Percentiles rank a stretch among this genome's conserved stretches.
Conservation (phyloP, 768 basidiomycete genomes). For the Lyophyllum semitale region DNA sequence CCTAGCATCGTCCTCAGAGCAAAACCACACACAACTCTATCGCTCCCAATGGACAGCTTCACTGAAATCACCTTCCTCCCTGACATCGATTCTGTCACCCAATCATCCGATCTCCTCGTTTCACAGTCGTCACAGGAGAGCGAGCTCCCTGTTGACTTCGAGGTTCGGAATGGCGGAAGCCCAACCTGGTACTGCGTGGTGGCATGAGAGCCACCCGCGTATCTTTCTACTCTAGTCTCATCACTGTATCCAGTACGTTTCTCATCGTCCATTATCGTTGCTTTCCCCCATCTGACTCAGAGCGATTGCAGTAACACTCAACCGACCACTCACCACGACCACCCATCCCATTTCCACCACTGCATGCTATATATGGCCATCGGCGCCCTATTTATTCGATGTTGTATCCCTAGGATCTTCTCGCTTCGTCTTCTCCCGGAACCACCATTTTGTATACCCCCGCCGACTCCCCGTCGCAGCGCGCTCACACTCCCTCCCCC, state of each 20-base stretch:
- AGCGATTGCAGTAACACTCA: not conserved
- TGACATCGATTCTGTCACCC: slow-evolving; percentile 3
- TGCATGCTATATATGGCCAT: not conserved
- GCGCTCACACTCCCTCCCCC: not conserved
- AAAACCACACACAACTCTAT: not conserved
- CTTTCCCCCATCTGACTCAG: not conserved
- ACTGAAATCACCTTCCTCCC: not conserved
- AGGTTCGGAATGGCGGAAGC: not conserved
- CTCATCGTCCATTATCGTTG: not conserved
- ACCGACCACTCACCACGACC: not conserved
- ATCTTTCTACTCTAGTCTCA: not conserved
- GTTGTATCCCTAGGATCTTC: not conserved
- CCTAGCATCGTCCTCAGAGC: not conserved
- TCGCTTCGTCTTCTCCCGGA: not conserved
- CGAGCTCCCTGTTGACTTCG: slow-evolving; percentile 6
- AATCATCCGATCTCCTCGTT: not conserved
- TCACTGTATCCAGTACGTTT: slow-evolving; percentile 9
- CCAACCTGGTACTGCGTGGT: slow-evolving; percentile 6
- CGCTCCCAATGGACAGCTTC: slow-evolving; percentile 1
- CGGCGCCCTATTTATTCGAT: not conserved
- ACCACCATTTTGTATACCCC: not conserved
- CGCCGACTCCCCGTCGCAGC: not conserved
- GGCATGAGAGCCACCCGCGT: slow-evolving; percentile 1
- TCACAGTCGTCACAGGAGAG: not conserved
- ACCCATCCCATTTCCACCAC: not conserved